Evolutionary conservation across 2,329 filamentous ascomycete genomes (phyloP).

Genomic region (Exophiala bonariae): DNA sequence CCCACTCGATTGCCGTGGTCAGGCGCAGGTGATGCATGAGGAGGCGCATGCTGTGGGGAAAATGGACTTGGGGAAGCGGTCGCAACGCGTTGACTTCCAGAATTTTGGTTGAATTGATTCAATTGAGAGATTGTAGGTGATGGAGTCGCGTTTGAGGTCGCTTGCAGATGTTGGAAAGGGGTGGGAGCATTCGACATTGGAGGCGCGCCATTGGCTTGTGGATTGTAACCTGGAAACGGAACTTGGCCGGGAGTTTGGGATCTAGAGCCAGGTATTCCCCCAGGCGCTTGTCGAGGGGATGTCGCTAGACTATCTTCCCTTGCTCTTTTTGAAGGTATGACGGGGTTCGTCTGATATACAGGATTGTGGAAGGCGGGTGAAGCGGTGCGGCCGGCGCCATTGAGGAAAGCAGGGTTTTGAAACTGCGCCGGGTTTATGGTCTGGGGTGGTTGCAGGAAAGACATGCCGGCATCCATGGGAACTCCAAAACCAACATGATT

Average conservation of each 20-base stretch:
- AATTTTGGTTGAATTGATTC: conserved; percentile 64
- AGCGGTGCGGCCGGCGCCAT: conserved; percentile 79
- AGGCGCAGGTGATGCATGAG: conserved; percentile 73
- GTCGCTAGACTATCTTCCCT: conserved; percentile 81
- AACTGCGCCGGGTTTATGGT: conserved; percentile 54
- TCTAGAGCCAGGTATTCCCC: conserved; percentile 76
- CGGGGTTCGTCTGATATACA: conserved; percentile 78
- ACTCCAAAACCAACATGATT: conserved; percentile 51
- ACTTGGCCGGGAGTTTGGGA: conserved; percentile 88
- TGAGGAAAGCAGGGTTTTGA: conserved; percentile 65
- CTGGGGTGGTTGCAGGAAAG: conserved; percentile 48
- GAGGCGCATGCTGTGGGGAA: conserved; percentile 72
- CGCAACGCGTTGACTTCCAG: conserved; percentile 76
- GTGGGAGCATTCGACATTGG: conserved; percentile 62
- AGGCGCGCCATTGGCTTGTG: conserved; percentile 61
- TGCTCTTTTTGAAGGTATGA: conserved; percentile 87
- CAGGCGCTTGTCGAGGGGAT: conserved; percentile 74
- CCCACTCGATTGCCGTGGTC: conserved; percentile 66
- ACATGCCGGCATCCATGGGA: conserved; percentile 47
- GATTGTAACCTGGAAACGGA: conserved; percentile 69
- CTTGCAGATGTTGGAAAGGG: conserved; percentile 79
- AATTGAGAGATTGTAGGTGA: conserved; percentile 83
- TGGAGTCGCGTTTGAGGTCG: conserved; percentile 80
- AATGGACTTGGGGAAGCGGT: conserved; percentile 93
- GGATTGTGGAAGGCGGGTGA: conserved; percentile 77